Base-by-base conservation (phyloP, 2,329 filamentous ascomycete species). In the Penicillium sp. region DNA sequence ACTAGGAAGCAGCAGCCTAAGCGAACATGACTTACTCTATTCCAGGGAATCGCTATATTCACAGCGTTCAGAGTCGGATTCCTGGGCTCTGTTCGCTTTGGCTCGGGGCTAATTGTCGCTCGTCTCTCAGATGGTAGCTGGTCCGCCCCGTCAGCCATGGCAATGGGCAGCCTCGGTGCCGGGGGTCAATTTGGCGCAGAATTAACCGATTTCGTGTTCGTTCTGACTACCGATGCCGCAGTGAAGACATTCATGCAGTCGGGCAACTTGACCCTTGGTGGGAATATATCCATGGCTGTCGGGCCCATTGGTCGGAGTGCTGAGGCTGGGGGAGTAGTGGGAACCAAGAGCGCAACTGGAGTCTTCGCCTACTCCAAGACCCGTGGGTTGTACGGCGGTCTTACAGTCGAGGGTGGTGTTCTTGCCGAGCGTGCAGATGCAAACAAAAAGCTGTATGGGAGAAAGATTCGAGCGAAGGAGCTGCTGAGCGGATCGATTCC, bases 281-380 rank as follows among this genome's bases (percentile, higher is more conserved):
- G 94, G 62, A 97, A 99, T 70, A 92, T 97, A 31, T 96, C 91
- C 3, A 88, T 97, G 67, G 93, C 93, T n/a, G 93, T 93, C 5
- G 93, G 93, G 0, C 94, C 94, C 0, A 85, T 97, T 22, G 93
- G 93, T 52, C 85, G 94, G 65, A 97, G 96, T 74, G 94, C 93
- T 42, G 93, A 99, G 75, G 93, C 93, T n/a, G 92, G 93, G 34
- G 94, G 93, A 60, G 92, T 92, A 13, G 92, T 93, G 6, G 96
- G 90, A 62, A 80, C 95, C 61, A 92, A 87, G 79, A 87, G 90
- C 61, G 87, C 97, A 6, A 89, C 92, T 0, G 94, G 90, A 49
- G 88, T 99, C 45, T 99, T 97, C 79, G 89, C 89, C 68, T 99
- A 99, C 81, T 93, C 89, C 73, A 97, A 96, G 78, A 97, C 94